These are phyloP conservation scores for Ceratobasidium sp. DNA, from an alignment of 1,284 basidiomycete genomes.

Conservation along the genomic window DNA sequence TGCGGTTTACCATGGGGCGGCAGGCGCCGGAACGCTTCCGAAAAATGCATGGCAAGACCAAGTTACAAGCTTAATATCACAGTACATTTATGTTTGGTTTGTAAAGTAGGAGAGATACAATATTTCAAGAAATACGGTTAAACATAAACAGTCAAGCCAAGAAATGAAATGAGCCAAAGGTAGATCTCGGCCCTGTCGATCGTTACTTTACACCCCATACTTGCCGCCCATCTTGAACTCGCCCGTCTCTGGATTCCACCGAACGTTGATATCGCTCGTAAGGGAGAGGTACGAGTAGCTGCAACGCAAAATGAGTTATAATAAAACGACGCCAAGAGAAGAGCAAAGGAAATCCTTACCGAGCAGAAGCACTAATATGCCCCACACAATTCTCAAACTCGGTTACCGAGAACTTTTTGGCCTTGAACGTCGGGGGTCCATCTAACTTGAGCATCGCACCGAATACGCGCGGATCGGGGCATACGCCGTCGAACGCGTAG, in stretches of 20 bases:
- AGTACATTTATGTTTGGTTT: no score
- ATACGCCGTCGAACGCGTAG: slow-evolving; percentile 67
- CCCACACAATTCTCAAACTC: slow-evolving; percentile 61
- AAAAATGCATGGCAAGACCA: no score
- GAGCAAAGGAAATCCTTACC: slow-evolving; percentile 42
- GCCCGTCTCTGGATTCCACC: slow-evolving; percentile 60
- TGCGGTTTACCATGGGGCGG: no score
- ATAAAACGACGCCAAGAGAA: no score
- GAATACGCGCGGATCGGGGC: slow-evolving; percentile 64
- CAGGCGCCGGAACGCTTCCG: no score
- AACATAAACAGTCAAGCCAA: no score
- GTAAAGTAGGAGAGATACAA: no score
- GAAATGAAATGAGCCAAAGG: no score
- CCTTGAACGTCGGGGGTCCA: slow-evolving; percentile 64
- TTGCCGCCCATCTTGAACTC: slow-evolving; percentile 65
- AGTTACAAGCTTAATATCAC: no score
- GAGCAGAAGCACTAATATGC: slow-evolving; percentile 35
- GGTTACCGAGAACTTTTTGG: slow-evolving; percentile 61
- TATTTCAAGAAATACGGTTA: no score
- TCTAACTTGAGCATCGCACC: slow-evolving; percentile 59
- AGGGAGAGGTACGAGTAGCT: slow-evolving; percentile 60
- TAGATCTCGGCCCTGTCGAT: neutral
- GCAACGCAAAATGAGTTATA: neutral
- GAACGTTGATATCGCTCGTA: slow-evolving; percentile 61
- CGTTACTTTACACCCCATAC: slow-evolving; percentile 52